Conservation (phyloP, 352 stramenopile species). For the Pythium apleroticum region DNA sequence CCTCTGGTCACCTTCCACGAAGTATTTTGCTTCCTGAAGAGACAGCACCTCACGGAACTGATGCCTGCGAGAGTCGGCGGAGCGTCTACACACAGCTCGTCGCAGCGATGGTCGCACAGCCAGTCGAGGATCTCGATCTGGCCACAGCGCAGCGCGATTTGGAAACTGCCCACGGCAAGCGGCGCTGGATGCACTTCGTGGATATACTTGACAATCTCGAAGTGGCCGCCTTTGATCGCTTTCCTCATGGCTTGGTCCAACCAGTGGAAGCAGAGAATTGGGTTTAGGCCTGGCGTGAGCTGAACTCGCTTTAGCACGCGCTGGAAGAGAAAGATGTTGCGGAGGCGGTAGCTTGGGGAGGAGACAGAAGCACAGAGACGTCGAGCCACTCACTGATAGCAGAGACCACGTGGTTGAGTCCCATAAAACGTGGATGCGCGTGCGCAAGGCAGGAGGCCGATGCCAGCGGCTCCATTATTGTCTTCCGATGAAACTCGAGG, state of each 20-base stretch:
- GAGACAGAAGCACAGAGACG: slow-evolving; percentile 11
- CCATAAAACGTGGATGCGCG: not conserved
- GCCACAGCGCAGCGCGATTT: slow-evolving; percentile 4
- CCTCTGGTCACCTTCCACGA: not conserved
- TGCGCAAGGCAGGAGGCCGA: slow-evolving; percentile 12
- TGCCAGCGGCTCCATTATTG: slow-evolving; percentile 8
- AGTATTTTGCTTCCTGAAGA: too few species aligned
- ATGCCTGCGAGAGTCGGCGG: not conserved
- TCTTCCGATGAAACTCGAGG: too few species aligned
- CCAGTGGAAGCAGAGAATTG: slow-evolving; percentile 12
- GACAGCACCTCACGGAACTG: slow-evolving; percentile 13
- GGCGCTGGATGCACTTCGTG: slow-evolving; percentile 16
- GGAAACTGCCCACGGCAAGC: slow-evolving; percentile 11
- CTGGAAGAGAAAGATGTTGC: slow-evolving; percentile 8
- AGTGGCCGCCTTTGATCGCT: slow-evolving; percentile 15
- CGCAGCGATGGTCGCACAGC: slow-evolving; percentile 15
- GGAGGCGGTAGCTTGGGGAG: slow-evolving; percentile 2
- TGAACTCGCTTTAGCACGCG: slow-evolving; percentile 13
- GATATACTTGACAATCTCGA: slow-evolving; percentile 16
- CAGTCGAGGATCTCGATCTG: slow-evolving; percentile 25
- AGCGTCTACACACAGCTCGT: slow-evolving; percentile 15
- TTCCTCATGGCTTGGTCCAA: slow-evolving; percentile 12
- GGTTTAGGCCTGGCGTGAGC: not conserved
- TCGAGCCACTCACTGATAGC: slow-evolving; percentile 15
- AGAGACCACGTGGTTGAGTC: slow-evolving; percentile 17